Evolutionary conservation across 2,329 filamentous ascomycete species (phyloP).

Genomic region (Triangularia verruculosa): DNA sequence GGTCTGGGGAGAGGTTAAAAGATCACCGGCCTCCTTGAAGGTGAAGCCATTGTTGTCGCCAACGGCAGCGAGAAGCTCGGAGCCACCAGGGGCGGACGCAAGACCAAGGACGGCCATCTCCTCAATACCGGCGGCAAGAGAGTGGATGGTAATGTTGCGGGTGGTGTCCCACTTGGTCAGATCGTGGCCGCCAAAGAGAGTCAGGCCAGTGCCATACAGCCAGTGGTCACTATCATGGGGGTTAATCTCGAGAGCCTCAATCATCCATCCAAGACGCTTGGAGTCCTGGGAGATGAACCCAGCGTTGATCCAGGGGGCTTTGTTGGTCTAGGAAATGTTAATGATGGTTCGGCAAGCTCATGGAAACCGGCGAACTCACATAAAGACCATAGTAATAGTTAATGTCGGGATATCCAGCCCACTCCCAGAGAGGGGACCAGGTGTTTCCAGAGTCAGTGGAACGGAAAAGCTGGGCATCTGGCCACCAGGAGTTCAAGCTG

Average conservation of each 20-base stretch:
- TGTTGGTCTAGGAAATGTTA: constrained; percentile 36
- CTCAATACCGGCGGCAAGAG: constrained; percentile 53
- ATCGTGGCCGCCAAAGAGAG: constrained; percentile 43
- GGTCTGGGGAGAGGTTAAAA: constrained; percentile 42
- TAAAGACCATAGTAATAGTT: constrained; percentile 42
- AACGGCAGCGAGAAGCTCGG: constrained; percentile 50
- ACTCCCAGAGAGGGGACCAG: constrained; percentile 54
- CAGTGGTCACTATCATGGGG: constrained; percentile 58
- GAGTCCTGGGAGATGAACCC: constrained; percentile 46
- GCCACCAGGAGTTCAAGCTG: constrained; percentile 57
- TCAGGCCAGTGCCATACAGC: constrained; percentile 56
- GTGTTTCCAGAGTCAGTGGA: constrained; percentile 53
- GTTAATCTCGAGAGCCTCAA: constrained; percentile 56
- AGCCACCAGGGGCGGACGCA: constrained; percentile 47
- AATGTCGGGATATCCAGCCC: constrained; percentile 44
- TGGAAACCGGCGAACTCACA: constrained; percentile 12
- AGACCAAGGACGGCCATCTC: constrained; percentile 51
- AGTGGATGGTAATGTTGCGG: constrained; percentile 48
- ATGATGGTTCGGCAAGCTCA: background rate
- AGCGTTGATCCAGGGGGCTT: constrained; percentile 53
- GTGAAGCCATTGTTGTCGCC: constrained; percentile 54
- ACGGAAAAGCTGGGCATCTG: constrained; percentile 55
- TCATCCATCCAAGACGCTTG: constrained; percentile 59
- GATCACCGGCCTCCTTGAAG: constrained; percentile 36
- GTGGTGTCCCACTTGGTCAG: constrained; percentile 53